Evolutionary conservation across 176 grass and related monocot species (phyloP).

Genomic region (Eragrostis nindensis): DNA sequence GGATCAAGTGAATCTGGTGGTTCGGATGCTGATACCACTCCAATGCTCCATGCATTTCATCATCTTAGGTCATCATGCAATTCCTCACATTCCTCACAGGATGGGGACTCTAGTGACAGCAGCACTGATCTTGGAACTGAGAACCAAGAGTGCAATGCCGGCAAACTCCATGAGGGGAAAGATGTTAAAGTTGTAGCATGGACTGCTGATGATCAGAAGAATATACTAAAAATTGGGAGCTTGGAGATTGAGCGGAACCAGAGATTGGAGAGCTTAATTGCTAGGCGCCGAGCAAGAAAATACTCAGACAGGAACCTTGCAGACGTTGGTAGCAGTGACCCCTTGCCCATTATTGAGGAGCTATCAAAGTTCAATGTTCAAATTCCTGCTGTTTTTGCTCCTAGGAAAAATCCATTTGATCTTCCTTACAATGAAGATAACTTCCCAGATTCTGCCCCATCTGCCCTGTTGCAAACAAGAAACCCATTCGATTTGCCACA

Average conservation of each 20-base stretch:
- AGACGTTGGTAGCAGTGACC: constrained; percentile 49
- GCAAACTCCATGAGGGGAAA: constrained; percentile 3
- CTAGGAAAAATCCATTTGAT: constrained; percentile 60
- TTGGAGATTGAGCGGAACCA: constrained; percentile 65
- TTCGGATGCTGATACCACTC: constrained; percentile 42
- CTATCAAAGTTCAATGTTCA: constrained; percentile 53
- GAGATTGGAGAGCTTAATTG: constrained; percentile 59
- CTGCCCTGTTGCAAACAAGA: constrained; percentile 27
- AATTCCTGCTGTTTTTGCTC: constrained; percentile 53
- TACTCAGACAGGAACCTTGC: constrained; percentile 43
- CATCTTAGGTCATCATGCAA: constrained; percentile 35
- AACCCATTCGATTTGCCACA: constrained; percentile 49
- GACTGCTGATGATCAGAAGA: constrained; percentile 68
- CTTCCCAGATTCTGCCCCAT: constrained; percentile 67
- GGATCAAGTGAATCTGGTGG: constrained; percentile 46
- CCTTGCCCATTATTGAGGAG: constrained; percentile 40
- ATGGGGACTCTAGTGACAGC: constrained; percentile 44
- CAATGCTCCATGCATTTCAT: constrained; percentile 50
- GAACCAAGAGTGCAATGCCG: constrained; percentile 33
- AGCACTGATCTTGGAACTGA: constrained; percentile 39
- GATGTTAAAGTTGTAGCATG: constrained; percentile 46
- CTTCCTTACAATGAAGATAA: constrained; percentile 63
- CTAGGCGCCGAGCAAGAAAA: constrained; percentile 48
- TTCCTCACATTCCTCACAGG: constrained; percentile 50
- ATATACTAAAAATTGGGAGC: constrained; percentile 51